Evolutionary conservation across 2,329 filamentous ascomycete genomes (phyloP), one percentile per base, ranked within the genome.

Genomic region (Penicillium sp.): DNA sequence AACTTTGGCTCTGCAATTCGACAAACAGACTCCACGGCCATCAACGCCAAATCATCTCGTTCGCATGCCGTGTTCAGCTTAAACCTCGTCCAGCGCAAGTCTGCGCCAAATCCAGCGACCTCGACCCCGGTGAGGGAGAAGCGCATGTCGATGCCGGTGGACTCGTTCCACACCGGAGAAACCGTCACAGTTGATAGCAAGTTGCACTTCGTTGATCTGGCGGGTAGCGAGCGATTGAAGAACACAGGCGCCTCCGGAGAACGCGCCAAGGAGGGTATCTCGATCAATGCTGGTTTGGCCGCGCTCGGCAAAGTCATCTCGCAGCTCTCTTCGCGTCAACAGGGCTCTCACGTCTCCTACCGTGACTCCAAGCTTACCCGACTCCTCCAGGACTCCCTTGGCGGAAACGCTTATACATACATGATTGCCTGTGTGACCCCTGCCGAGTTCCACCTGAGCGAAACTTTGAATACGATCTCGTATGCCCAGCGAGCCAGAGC

Each of bases 351-450:
- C 71, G 91, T 99, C 49, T 99, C 93, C 2, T 99, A 99, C 69
- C 89, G 93, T 56, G 93, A 99, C 73, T 97, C 93, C n/a, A 91
- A 90, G 68, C 83, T 99, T 60, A 99, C 93, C 10, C 86, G 93
- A 52, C 78, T 99, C 19, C 81, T 99, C 14, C 93, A 99, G 75
- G 93, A 99, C 71, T 99, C 93, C 0, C 79, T 99, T 4, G 93
- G 93, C 49, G 93, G 93, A 4, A 97, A 95, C 67, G 93, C 93
- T 30, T 95, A 96, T 66, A 99, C 93, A 0, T 99, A 97, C 74
- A 97, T 99, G 93, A 93, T 99, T 73, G 93, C 93, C 8, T 99
- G 93, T 72, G 91, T 99, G 27, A 99, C 92, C 1, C 92, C 91
- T 0, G 89, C 92, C 12, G 91, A 96, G 67, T 99, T 99, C 66